Percentiles rank a stretch among this genome's conserved stretches.
Conservation (phyloP, 176 grass and related monocot species). For the Oryza brachyantha region DNA sequence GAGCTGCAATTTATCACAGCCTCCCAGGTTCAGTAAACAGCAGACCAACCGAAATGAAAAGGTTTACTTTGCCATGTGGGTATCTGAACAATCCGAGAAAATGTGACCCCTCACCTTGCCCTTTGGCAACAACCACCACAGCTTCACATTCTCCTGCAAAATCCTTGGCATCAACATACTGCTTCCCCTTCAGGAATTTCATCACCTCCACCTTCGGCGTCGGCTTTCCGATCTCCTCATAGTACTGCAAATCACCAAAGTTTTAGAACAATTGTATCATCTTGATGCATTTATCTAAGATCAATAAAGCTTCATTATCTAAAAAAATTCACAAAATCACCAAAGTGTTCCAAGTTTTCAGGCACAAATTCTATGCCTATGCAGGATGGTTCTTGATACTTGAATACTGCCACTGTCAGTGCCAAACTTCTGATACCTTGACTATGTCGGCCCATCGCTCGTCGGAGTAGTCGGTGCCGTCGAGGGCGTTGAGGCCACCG, state of each 20-base stretch:
- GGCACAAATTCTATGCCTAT: background rate
- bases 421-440: constrained; percentile 59
- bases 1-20: background rate
- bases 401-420: too few species aligned
- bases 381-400: too few species aligned
- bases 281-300: too few species aligned
- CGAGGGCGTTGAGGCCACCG: constrained; percentile 89
- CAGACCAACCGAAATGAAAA: background rate
- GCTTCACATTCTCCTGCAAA: constrained; percentile 95
- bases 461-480: constrained; percentile 82
- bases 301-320: too few species aligned
- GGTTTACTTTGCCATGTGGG: background rate
- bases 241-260: constrained; percentile 52
- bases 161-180: constrained; percentile 86
- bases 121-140: constrained; percentile 93
- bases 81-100: background rate
- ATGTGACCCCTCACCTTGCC: constrained; percentile 54
- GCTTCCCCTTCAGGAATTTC: constrained; percentile 76
- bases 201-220: constrained; percentile 95
- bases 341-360: background rate
- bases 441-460: constrained; percentile 90
- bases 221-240: constrained; percentile 96
- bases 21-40: background rate
- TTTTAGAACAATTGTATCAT: too few species aligned
- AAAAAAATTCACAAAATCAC: too few species aligned